Conservation (phyloP, 805 yeast genomes). For the Ogataea allantospora region DNA sequence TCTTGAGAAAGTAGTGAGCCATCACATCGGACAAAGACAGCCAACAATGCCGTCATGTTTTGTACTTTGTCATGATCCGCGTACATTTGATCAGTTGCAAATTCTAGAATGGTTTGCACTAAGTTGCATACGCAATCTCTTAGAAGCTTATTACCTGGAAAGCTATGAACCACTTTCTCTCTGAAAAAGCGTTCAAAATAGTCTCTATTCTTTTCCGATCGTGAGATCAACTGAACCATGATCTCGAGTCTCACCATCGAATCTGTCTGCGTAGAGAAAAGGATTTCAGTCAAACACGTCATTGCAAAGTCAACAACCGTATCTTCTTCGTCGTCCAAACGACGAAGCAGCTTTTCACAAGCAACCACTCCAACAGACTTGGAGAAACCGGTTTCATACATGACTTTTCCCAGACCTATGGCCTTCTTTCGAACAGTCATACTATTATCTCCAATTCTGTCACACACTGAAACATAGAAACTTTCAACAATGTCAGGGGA, state of each 20-base stretch:
- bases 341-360: constrained; percentile 49
- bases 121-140: constrained; percentile 29
- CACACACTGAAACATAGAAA: constrained; percentile 50
- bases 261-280: constrained; percentile 30
- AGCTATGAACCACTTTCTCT: constrained; percentile 39
- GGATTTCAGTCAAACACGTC: constrained; percentile 35
- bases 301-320: constrained; percentile 44
- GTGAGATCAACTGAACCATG: constrained; percentile 39
- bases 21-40: constrained; percentile 54
- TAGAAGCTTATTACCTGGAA: constrained; percentile 17
- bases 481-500: constrained; percentile 44
- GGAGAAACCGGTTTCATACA: constrained; percentile 41
- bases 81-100: constrained; percentile 35
- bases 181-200: constrained; percentile 49
- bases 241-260: constrained; percentile 26
- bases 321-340: constrained; percentile 73
- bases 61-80: constrained; percentile 33
- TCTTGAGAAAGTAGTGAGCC: constrained; percentile 59
- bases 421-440: constrained; percentile 64
- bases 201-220: constrained; percentile 40
- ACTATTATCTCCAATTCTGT: constrained; percentile 56
- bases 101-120: constrained; percentile 37
- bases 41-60: constrained; percentile 46
- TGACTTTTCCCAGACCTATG: constrained; percentile 45
- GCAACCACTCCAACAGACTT: constrained; percentile 39